A percentile compares a stretch with the other conserved stretches of the same genome.
phyloP scores from a whole-genome alignment of 2,329 filamentous ascomycete species.

The Ophiostoma fasciatum region DNA sequence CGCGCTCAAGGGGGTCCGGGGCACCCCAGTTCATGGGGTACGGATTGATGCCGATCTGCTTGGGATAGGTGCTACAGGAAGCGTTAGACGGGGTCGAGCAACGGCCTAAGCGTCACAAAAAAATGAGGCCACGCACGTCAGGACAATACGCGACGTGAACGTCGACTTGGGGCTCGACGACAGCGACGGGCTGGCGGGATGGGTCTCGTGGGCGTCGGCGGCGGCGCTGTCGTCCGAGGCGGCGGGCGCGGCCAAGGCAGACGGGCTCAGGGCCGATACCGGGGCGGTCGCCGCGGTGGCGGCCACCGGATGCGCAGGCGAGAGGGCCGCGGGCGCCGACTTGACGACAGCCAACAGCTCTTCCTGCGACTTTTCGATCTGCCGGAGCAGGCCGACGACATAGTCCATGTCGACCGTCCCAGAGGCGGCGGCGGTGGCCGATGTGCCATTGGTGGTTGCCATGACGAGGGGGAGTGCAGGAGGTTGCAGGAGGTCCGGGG shows the following conservation, averaged over 20 bases:
- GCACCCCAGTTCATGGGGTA: slow-evolving; percentile 79
- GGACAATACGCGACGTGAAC: slow-evolving; percentile 38
- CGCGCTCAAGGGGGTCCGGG: slow-evolving; percentile 56
- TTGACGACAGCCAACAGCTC: slow-evolving; percentile 26
- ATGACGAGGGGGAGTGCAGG: slow-evolving; percentile 9
- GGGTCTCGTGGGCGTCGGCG: slow-evolving; percentile 10
- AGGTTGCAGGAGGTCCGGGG: too few species aligned
- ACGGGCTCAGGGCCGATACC: slow-evolving; percentile 1
- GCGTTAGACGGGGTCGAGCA: too few species aligned
- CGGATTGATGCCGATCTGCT: slow-evolving; percentile 89
- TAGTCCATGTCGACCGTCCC: slow-evolving; percentile 18
- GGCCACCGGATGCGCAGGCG: not conserved
- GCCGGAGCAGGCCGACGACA: slow-evolving; percentile 17
- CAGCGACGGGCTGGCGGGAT: slow-evolving; percentile 11
- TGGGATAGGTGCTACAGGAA: slow-evolving; percentile 78
- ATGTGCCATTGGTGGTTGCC: slow-evolving; percentile 8
- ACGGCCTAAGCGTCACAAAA: too few species aligned
- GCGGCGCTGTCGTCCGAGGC: slow-evolving; percentile 13
- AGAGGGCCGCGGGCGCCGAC: slow-evolving; percentile 1
- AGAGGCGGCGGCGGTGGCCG: not conserved
- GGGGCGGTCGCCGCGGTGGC: slow-evolving; percentile 1
- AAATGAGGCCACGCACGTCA: slow-evolving; percentile 39
- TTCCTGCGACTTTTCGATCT: slow-evolving; percentile 26
- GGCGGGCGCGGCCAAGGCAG: not conserved
- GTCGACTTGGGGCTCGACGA: slow-evolving; percentile 25